These are phyloP conservation scores for Backusella parvicylindrica DNA, from an alignment of 192 early-diverging fungal species.

Conservation along the genomic window DNA sequence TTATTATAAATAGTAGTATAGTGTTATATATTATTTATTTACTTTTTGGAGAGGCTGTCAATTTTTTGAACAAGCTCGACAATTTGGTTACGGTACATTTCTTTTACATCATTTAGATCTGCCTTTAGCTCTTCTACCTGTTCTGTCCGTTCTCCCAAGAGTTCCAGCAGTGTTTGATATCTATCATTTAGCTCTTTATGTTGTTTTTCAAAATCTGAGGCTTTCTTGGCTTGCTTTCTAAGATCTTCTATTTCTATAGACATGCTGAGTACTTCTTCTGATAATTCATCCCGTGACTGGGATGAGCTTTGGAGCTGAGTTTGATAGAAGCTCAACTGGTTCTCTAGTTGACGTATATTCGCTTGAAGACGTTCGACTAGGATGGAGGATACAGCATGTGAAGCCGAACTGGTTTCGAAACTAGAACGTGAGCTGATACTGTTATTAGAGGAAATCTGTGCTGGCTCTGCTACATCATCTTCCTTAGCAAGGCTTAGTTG, in stretches of 20 bases:
- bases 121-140: slow-evolving; percentile 76
- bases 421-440: slow-evolving; percentile 27
- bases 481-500: background rate
- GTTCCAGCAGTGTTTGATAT: slow-evolving; percentile 72
- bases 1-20: background rate
- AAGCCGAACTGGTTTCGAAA: slow-evolving; percentile 14
- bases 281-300: slow-evolving; percentile 62
- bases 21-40: background rate
- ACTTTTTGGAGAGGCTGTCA: slow-evolving; percentile 32
- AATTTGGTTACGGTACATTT: slow-evolving; percentile 66
- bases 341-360: slow-evolving; percentile 58
- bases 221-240: slow-evolving; percentile 15
- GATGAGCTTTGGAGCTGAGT: slow-evolving; percentile 60
- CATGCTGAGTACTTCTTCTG: slow-evolving; percentile 70
- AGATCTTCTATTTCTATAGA: slow-evolving; percentile 63
- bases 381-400: slow-evolving; percentile 22
- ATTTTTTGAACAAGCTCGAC: slow-evolving; percentile 50
- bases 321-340: slow-evolving; percentile 62
- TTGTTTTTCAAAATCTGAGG: slow-evolving; percentile 43
- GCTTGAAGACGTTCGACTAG: slow-evolving; percentile 60
- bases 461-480: background rate
- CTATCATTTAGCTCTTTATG: slow-evolving; percentile 56
- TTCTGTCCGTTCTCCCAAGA: slow-evolving; percentile 90
- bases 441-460: background rate
- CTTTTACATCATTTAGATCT: slow-evolving; percentile 78